phyloP scores from a whole-genome alignment of 139 green algal genomes.

The Ettlia oleoabundans region DNA sequence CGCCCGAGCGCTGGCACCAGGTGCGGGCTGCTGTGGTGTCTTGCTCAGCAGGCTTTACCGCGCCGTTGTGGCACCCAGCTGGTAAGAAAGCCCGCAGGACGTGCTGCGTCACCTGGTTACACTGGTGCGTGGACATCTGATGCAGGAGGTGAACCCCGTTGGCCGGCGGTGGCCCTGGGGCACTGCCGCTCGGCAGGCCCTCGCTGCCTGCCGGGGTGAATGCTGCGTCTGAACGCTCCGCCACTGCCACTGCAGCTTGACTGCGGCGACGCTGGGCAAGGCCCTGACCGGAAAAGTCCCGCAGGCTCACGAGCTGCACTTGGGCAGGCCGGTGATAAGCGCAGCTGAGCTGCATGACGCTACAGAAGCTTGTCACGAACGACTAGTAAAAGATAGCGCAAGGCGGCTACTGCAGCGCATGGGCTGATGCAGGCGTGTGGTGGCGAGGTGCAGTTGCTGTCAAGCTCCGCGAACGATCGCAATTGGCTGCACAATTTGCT shows the following conservation, averaged over 20 bases:
- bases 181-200: neutral
- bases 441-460: no score
- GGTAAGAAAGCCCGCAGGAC: constrained; percentile 7
- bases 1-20: neutral
- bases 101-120: neutral
- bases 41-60: neutral
- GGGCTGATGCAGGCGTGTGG: no score
- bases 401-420: no score
- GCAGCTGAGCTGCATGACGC: neutral
- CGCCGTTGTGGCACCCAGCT: no score
- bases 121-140: neutral
- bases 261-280: neutral
- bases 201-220: neutral
- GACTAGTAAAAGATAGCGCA: no score
- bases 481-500: no score
- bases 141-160: neutral
- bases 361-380: neutral
- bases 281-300: neutral
- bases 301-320: neutral
- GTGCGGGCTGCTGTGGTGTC: neutral
- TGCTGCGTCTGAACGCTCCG: neutral
- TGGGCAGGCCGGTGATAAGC: neutral
- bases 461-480: no score
- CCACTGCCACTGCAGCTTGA: neutral
- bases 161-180: neutral